These are phyloP conservation scores for Halophytophthora batemanensis DNA, from an alignment of 352 stramenopile genomes.

Conservation along the genomic window DNA sequence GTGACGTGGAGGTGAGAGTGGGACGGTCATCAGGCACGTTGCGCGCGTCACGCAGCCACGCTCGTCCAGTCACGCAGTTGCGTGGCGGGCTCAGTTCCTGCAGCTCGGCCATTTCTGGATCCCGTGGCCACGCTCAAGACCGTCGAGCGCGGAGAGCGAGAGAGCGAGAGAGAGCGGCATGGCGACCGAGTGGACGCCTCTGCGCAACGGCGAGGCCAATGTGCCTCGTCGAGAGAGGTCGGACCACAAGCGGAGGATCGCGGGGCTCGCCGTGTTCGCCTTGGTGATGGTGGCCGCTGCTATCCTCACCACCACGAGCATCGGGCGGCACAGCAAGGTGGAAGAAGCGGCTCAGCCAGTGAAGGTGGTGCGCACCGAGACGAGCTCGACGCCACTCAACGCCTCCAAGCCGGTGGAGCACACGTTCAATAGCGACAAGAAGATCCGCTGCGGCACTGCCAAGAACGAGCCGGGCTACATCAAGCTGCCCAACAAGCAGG, in stretches of 20 bases:
- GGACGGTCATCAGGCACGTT: too few relatives aligned
- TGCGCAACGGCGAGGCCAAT: constrained; percentile 11
- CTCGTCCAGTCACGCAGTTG: too few relatives aligned
- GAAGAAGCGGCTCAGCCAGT: constrained; percentile 9
- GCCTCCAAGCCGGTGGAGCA: not conserved
- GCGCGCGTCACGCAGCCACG: too few relatives aligned
- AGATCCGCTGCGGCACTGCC: constrained; percentile 25
- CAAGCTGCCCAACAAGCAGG: constrained; percentile 36
- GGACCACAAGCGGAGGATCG: constrained; percentile 12
- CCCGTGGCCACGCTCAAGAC: not conserved
- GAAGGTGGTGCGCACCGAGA: constrained; percentile 2
- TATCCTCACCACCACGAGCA: constrained; percentile 18
- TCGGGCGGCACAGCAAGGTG: constrained; percentile 1
- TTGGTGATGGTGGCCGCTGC: constrained; percentile 15
- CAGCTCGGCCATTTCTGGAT: too few relatives aligned
- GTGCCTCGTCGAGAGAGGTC: not conserved
- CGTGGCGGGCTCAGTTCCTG: too few relatives aligned
- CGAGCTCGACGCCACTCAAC: constrained; percentile 7
- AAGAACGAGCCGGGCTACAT: constrained; percentile 45
- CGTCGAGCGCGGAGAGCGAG: constrained; percentile 1
- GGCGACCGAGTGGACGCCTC: constrained; percentile 23
- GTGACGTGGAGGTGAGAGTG: too few relatives aligned
- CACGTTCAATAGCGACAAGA: constrained; percentile 7
- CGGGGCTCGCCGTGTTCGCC: constrained; percentile 17
- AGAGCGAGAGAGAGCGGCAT: constrained; percentile 18